These are phyloP conservation scores for Cenchrus americanus DNA, from an alignment of 176 grass and related monocot species.

Conservation along the genomic window DNA sequence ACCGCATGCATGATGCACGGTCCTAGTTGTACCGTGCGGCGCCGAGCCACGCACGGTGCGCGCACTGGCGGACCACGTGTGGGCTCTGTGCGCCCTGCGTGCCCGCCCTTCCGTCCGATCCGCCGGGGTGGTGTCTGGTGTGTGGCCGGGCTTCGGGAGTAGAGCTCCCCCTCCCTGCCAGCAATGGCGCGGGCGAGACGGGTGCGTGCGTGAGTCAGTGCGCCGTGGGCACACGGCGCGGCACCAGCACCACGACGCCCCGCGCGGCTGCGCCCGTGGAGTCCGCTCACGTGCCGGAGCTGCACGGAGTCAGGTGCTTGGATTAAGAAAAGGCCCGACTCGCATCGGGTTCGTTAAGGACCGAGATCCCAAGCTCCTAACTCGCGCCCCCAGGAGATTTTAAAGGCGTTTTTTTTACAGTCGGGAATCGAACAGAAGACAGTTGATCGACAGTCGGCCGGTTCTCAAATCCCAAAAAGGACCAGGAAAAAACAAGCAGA, in stretches of 20 bases:
- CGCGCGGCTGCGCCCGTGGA: background rate
- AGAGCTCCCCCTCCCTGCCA: conserved; percentile 41
- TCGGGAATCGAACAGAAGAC: conserved; percentile 40
- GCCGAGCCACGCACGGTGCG: conserved; percentile 28
- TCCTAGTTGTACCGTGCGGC: conserved; percentile 12
- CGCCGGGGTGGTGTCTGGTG: background rate
- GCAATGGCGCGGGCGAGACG: background rate
- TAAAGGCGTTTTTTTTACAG: background rate
- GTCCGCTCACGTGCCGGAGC: conserved; percentile 2
- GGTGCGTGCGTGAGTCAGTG: background rate
- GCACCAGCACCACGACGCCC: background rate
- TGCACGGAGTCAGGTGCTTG: background rate
- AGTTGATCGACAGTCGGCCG: conserved; percentile 27
- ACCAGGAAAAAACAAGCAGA: background rate
- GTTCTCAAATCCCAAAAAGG: conserved; percentile 21
- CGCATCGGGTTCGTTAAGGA: conserved; percentile 8
- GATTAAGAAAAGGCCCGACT: background rate
- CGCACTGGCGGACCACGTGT: conserved; percentile 39
- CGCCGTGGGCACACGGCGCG: no score
- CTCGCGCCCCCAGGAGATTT: background rate
- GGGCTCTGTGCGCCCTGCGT: conserved; percentile 22
- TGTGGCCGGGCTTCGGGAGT: conserved; percentile 41
- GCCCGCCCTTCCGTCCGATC: background rate
- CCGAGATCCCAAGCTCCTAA: conserved; percentile 42
- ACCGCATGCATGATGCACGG: background rate